Evolutionary conservation across 148 eudicot genomes (phyloP).

Genomic region (Diospyros kaki): DNA sequence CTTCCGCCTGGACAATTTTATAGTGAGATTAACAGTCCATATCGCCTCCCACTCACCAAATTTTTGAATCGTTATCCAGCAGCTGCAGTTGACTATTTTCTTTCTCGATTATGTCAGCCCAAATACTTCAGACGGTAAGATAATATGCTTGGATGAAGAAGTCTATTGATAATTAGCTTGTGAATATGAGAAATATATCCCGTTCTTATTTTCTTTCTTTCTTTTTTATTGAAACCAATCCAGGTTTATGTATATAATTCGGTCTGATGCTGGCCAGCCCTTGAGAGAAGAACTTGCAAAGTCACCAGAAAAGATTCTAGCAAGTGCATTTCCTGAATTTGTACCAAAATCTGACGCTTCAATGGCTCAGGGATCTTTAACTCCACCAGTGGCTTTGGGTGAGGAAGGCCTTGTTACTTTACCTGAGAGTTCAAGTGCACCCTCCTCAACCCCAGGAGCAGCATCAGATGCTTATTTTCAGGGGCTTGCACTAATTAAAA

Average conservation of each 20-base stretch:
- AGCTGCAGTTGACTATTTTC: conserved; percentile 89
- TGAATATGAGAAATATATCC: neutral
- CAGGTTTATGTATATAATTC: conserved; percentile 91
- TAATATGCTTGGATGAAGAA: neutral
- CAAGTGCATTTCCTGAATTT: conserved; percentile 72
- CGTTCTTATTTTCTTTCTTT: conserved; percentile 9
- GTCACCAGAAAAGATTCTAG: conserved; percentile 82
- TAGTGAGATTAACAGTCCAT: conserved; percentile 97
- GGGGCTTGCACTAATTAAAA: conserved; percentile 80
- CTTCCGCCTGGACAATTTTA: conserved; percentile 88
- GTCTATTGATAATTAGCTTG: neutral
- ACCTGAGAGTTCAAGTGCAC: conserved; percentile 51
- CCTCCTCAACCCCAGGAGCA: conserved; percentile 34
- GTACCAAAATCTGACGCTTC: conserved; percentile 54
- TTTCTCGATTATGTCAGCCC: conserved; percentile 80
- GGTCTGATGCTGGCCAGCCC: conserved; percentile 95
- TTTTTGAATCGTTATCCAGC: conserved; percentile 82
- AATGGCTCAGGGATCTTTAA: conserved; percentile 48
- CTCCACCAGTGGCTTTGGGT: conserved; percentile 35
- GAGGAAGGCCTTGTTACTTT: conserved; percentile 47
- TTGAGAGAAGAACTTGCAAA: conserved; percentile 97
- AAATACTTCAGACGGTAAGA: conserved; percentile 83
- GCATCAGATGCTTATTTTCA: conserved; percentile 84
- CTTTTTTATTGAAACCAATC: conserved; percentile 8
- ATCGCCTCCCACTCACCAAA: conserved; percentile 90